Base-by-base conservation (phyloP, 2,329 filamentous ascomycete genomes). In the Exophiala sp. region DNA sequence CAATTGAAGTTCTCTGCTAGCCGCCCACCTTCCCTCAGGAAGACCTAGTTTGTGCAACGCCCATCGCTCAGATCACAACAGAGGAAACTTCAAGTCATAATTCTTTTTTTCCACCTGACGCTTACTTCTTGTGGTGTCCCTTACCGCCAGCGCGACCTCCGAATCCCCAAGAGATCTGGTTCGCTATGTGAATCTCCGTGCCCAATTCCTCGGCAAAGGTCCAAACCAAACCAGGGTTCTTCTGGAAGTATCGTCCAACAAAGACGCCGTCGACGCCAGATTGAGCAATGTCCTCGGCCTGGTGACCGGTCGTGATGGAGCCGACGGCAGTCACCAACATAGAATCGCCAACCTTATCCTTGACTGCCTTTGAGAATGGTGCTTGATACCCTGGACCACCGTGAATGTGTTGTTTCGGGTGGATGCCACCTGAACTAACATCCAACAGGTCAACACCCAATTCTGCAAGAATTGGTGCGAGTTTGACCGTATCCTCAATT, bases 391-490 rank as follows among this genome's bases (percentile, higher is more conserved):
- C 86, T 1, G 85, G 83, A 41, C 81, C 79, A 10, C 64, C 64
- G 18, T 65, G 65, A 52, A 75, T 67, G 57, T 73, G 70, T 61
- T 75, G 72, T 14, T 50, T 42, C 10, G 63, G 59, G 34, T 63
- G 55, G 14, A 58, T 18, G 36, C 88, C 91, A 33, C 85, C 89
- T 1, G 84, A 85, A 63, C 85, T 90, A 53, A 95, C 83, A 68
- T 96, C 91, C 29, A 96, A 78, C 12, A 95, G 75, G 68, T 96
- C 91, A 40, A 96, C 80, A 29, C 91, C 91, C 10, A 79, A 75
- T 0, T 79, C 81, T 0, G 88, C 87, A 1, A 96, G 79, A 8
- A 86, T 74, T 66, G 76, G 67, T 0, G 88, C 85, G 1, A 94
- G 78, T 45, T 75, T 75, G 29, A 83, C 75, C 0, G 83, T 84